phyloP scores from a whole-genome alignment of 805 yeast genomes.

The Brettanomyces custersianus region DNA sequence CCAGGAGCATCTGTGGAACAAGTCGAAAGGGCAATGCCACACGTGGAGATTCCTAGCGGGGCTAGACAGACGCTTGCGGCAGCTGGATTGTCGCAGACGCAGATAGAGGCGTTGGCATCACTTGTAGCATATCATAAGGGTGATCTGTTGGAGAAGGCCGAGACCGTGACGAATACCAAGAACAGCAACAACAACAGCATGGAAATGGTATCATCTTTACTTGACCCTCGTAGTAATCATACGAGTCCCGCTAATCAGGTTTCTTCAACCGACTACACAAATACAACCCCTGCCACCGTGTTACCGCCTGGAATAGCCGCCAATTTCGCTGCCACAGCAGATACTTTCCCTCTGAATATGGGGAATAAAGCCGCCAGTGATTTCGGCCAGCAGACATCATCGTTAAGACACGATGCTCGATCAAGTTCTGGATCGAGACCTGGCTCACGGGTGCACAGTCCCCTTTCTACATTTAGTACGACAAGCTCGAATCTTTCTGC shows the following conservation, averaged over 20 bases:
- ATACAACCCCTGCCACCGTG: too few species aligned
- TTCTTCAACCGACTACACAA: too few species aligned
- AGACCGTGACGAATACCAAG: slow-evolving; percentile 7
- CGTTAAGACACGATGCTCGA: not conserved
- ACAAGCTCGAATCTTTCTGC: not conserved
- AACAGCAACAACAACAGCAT: slow-evolving; percentile 1
- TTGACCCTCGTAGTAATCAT: too few species aligned
- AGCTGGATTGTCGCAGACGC: slow-evolving; percentile 61
- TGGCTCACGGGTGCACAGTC: not conserved
- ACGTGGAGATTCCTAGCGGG: slow-evolving; percentile 63
- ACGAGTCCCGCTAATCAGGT: too few species aligned
- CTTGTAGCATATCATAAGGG: slow-evolving; percentile 57
- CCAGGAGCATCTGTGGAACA: slow-evolving; percentile 35
- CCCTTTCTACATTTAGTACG: not conserved
- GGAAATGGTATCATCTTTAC: too few species aligned
- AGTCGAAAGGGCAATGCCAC: slow-evolving; percentile 31
- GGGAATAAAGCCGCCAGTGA: not conserved
- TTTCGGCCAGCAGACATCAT: not conserved
- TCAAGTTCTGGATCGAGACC: not conserved
- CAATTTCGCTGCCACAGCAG: slow-evolving; percentile 3
- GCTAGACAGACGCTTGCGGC: slow-evolving; percentile 54
- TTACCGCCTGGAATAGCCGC: slow-evolving; percentile 4
- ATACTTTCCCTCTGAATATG: slow-evolving; percentile 3
- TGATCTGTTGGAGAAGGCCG: slow-evolving; percentile 7
- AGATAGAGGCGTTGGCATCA: slow-evolving; percentile 66